These are phyloP conservation scores for Lichtheimia hyalospora DNA, from an alignment of 371 early-diverging fungal genomes.

Conservation along the genomic window DNA sequence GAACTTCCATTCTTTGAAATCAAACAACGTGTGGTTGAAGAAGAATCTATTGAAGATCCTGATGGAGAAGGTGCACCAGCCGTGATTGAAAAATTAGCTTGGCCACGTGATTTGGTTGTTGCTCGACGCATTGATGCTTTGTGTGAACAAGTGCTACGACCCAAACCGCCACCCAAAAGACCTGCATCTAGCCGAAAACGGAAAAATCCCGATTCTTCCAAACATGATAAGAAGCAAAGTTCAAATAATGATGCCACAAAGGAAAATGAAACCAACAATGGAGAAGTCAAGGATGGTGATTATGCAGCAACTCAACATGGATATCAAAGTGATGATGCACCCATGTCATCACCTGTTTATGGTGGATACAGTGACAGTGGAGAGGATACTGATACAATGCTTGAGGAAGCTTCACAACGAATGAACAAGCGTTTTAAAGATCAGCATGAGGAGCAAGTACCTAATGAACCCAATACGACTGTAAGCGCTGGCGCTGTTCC, in stretches of 20 bases:
- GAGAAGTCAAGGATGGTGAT: too few species aligned
- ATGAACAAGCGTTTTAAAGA: constrained; percentile 16
- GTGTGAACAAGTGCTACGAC: constrained; percentile 57
- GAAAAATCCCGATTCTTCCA: constrained; percentile 13
- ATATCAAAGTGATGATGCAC: constrained; percentile 6
- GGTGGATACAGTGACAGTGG: constrained; percentile 29
- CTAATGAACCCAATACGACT: neutral
- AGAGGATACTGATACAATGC: constrained; percentile 50
- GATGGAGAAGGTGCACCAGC: constrained; percentile 20
- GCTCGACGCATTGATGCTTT: constrained; percentile 61
- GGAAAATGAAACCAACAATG: neutral
- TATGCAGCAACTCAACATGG: neutral
- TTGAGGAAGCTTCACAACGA: constrained; percentile 34
- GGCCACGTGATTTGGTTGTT: constrained; percentile 65
- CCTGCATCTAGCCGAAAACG: constrained; percentile 26
- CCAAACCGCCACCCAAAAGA: constrained; percentile 48
- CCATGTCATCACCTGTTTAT: constrained; percentile 5
- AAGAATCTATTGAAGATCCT: constrained; percentile 20
- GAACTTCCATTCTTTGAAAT: constrained; percentile 58
- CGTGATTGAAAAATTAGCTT: constrained; percentile 50
- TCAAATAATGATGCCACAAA: neutral
- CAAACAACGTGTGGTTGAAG: constrained; percentile 27
- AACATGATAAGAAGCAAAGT: constrained; percentile 1
- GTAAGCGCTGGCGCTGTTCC: too few species aligned
- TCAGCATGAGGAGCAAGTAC: neutral